Conservation (phyloP, 495 filamentous ascomycete species). For the Astrothelium macrocarpum region DNA sequence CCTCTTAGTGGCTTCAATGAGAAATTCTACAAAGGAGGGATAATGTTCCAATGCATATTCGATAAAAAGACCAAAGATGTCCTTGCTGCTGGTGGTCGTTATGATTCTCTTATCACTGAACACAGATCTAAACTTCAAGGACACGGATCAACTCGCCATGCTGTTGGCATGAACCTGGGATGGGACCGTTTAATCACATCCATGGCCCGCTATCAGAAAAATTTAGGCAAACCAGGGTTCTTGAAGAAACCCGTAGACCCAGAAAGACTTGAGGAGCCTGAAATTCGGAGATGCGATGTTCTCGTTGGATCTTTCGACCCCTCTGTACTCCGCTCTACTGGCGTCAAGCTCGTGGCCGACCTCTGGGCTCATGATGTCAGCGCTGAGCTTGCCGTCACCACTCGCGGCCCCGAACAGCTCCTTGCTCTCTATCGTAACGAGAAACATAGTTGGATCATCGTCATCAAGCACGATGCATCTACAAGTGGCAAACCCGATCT, state of each 20-base stretch:
- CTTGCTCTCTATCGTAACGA: constrained; percentile 54
- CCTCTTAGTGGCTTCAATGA: constrained; percentile 86
- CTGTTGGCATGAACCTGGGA: constrained; percentile 85
- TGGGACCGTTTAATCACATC: constrained; percentile 68
- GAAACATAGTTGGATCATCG: constrained; percentile 75
- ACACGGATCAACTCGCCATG: constrained; percentile 46
- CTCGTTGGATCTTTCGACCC: constrained; percentile 80
- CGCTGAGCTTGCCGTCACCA: constrained; percentile 76
- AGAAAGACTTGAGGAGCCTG: background rate
- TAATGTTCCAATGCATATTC: constrained; percentile 85
- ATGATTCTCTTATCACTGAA: constrained; percentile 73
- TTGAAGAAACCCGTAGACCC: constrained; percentile 55
- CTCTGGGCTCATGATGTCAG: constrained; percentile 79
- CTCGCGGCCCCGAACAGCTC: constrained; percentile 55
- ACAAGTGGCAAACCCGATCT: constrained; percentile 46
- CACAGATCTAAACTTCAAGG: constrained; percentile 51
- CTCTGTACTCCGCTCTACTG: constrained; percentile 59
- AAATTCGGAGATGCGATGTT: constrained; percentile 54
- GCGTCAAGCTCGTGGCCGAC: constrained; percentile 64
- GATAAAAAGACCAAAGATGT: constrained; percentile 78
- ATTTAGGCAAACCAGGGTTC: constrained; percentile 43
- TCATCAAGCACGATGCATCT: constrained; percentile 68
- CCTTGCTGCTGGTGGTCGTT: constrained; percentile 88
- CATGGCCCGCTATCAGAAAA: constrained; percentile 56
- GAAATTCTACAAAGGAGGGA: constrained; percentile 77